Evolutionary conservation across 768 basidiomycete species (phyloP).

Genomic region (Hypholoma fasciculare): DNA sequence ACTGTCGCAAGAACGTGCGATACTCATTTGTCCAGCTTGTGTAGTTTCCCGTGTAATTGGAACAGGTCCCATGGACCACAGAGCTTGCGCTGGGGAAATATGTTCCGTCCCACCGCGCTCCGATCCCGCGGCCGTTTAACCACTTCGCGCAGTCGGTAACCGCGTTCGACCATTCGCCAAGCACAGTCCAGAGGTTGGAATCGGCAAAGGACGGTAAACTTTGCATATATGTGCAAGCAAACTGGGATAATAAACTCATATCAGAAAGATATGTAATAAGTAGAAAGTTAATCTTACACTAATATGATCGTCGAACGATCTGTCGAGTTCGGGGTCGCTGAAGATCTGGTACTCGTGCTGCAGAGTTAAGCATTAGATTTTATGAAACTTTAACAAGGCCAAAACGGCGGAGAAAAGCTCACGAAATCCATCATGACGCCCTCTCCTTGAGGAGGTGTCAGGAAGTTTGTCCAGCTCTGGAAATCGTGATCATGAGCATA

Average conservation of each 20-base stretch:
- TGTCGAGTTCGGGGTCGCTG: conserved; percentile 52
- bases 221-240: conserved; percentile 53
- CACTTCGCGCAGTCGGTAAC: conserved; percentile 75
- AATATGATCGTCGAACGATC: conserved; percentile 59
- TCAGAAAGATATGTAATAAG: not conserved
- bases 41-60: conserved; percentile 60
- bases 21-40: conserved; percentile 61
- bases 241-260: conserved; percentile 27
- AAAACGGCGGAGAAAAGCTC: conserved; percentile 14
- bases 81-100: conserved; percentile 39
- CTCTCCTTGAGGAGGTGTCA: conserved; percentile 51
- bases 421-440: conserved; percentile 71
- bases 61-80: conserved; percentile 59
- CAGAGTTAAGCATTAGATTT: not conserved
- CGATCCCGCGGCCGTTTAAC: conserved; percentile 77
- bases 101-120: conserved; percentile 69
- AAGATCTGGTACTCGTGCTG: conserved; percentile 80
- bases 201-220: conserved; percentile 46
- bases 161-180: conserved; percentile 81
- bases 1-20: conserved; percentile 62
- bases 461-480: conserved; percentile 61
- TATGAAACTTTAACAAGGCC: not conserved
- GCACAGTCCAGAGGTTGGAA: conserved; percentile 68
- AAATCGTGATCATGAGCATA: not conserved
- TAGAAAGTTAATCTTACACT: conserved; percentile 30